Base-by-base conservation (phyloP, 2,329 filamentous ascomycete genomes). In the Trichoderma brevicompactum region DNA sequence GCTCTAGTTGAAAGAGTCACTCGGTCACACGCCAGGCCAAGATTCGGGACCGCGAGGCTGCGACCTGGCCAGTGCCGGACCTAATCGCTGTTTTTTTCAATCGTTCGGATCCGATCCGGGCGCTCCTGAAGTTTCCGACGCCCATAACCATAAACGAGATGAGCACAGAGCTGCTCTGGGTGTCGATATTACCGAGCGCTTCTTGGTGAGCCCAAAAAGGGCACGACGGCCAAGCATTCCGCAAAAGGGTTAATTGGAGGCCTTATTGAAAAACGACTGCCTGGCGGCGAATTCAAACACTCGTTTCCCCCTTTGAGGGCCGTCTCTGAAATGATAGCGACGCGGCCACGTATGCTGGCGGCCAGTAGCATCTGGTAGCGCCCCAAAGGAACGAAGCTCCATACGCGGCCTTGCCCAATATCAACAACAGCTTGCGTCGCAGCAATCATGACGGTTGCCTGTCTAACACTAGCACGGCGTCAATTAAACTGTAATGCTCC, bases 41-140 rank as follows among this genome's bases (percentile, higher is more conserved):
- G 38, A 23, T 36, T 59, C 17, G 43, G 38, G n/a, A 44, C 12
- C 9, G 48, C 28, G 23, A 62, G 59, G 59, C 59, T 53, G 44
- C 38, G 58, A 43, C 2, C 2, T 19, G 8, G 12, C 28, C 43
- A 36, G n/a, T 34, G 17, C 23, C 54, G 40, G 41, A 28, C 41
- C 8, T 58, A 15, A 19, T 44, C 17, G 41, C 41, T 46, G 15
- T 19, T 15, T 58, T 59, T 43, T 46, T 23, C 10, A 10, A 9
- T 19, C 17, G 15, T 54, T 63, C 49, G 49, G 49, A 46, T 54
- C 32, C 49, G 49, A 63, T 53, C 49, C 40, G 60, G 49, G 48
- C 23, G 23, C 23, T 63, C 60, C 60, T 63, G 49, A 63, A 63
- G 49, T 38, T 63, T 63, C 60, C 60, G 60, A 63, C 44, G 40